Evolutionary conservation across 352 stramenopile genomes (phyloP).

Genomic region (Aphanomyces euteiches): DNA sequence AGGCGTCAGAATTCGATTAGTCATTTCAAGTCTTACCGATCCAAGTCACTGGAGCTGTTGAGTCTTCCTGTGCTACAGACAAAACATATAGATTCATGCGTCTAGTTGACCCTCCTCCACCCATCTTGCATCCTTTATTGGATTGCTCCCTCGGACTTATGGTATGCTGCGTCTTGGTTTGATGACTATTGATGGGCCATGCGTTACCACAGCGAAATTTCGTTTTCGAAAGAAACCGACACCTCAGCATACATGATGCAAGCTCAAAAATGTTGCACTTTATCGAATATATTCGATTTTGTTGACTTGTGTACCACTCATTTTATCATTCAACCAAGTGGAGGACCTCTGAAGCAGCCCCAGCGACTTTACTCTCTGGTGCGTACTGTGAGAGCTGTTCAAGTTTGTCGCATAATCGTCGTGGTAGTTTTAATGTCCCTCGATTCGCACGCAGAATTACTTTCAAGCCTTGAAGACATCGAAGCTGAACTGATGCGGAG

Average conservation of each 20-base stretch:
- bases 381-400: background rate
- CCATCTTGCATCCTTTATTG: slow-evolving; percentile 4
- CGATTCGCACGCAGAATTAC: background rate
- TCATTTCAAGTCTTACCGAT: background rate
- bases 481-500: background rate
- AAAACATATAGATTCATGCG: slow-evolving; percentile 18
- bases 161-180: too few species aligned
- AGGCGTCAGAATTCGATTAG: too few species aligned
- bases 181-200: too few species aligned
- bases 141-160: background rate
- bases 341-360: background rate
- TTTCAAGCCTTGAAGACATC: slow-evolving; percentile 13
- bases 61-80: background rate
- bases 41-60: background rate
- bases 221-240: background rate
- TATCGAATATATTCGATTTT: too few species aligned
- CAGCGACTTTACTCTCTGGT: background rate
- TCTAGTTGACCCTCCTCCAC: slow-evolving; percentile 1
- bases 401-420: background rate
- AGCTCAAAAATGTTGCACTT: too few species aligned
- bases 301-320: too few species aligned
- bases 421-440: background rate
- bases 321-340: background rate
- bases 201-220: too few species aligned
- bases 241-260: background rate